Conservation (phyloP, 2,329 filamentous ascomycete genomes). For the Coniella lustricola region DNA sequence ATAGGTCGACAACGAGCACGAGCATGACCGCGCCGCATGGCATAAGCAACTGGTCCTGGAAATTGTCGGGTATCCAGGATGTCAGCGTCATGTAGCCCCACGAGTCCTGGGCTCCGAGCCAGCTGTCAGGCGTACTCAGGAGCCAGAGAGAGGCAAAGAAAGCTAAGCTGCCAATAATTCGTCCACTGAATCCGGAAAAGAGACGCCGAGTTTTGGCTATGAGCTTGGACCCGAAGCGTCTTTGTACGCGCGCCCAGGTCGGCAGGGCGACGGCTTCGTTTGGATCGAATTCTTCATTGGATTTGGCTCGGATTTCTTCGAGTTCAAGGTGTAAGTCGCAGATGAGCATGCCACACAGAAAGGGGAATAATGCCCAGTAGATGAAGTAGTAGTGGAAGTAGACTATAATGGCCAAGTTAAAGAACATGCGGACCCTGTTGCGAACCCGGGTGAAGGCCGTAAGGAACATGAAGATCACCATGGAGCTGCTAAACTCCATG, state of each 20-base stretch:
- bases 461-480: slow-evolving; percentile 28
- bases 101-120: neutral
- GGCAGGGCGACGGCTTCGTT: neutral
- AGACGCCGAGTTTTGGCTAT: neutral
- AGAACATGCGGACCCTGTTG: slow-evolving; percentile 17
- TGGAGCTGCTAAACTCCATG: slow-evolving; percentile 29
- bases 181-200: neutral
- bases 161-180: neutral
- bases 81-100: slow-evolving; percentile 5
- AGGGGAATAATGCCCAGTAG: slow-evolving; percentile 25
- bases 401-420: slow-evolving; percentile 16
- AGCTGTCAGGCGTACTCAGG: slow-evolving; percentile 4
- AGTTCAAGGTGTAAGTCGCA: slow-evolving; percentile 24
- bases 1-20: slow-evolving; percentile 4
- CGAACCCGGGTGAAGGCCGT: slow-evolving; percentile 24
- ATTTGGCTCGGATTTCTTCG: slow-evolving; percentile 8
- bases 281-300: neutral
- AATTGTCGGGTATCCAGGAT: neutral
- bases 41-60: slow-evolving; percentile 1
- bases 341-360: slow-evolving; percentile 26
- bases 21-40: slow-evolving; percentile 3
- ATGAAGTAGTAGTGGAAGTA: slow-evolving; percentile 21
- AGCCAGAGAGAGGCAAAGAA: slow-evolving; percentile 7
- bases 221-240: neutral
- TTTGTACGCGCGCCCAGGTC: slow-evolving; percentile 3